Evolutionary conservation across 495 filamentous ascomycete species (phyloP).

Genomic region (Hypoxylon fragiforme): DNA sequence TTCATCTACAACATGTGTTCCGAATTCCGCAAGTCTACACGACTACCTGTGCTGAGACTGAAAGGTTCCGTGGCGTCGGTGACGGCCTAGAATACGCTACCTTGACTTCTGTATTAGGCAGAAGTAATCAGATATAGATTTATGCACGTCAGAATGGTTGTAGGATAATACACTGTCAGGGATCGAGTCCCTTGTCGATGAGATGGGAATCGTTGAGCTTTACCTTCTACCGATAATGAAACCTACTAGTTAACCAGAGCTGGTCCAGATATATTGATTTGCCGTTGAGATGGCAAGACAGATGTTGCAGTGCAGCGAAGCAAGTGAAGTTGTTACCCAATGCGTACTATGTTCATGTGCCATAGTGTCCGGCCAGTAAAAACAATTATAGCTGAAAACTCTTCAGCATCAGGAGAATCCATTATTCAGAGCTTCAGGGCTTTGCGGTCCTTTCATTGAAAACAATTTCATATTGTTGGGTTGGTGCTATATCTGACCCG

Average conservation of each 20-base stretch:
- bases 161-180: slow-evolving; percentile 3
- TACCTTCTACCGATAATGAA: neutral
- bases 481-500: slow-evolving; percentile 32
- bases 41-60: slow-evolving; percentile 21
- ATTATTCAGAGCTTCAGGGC: slow-evolving; percentile 25
- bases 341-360: slow-evolving; percentile 26
- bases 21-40: slow-evolving; percentile 16
- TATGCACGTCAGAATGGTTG: slow-evolving; percentile 24
- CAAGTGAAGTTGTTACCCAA: slow-evolving; percentile 14
- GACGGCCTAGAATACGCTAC: slow-evolving; percentile 30
- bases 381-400: slow-evolving; percentile 11
- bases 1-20: slow-evolving; percentile 22
- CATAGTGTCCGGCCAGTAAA: slow-evolving; percentile 18
- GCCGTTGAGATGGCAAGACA: slow-evolving; percentile 15
- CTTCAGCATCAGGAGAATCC: slow-evolving; percentile 20
- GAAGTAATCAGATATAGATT: slow-evolving; percentile 9
- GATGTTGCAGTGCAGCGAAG: slow-evolving; percentile 24
- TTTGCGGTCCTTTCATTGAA: slow-evolving; percentile 1
- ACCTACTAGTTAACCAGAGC: slow-evolving; percentile 1
- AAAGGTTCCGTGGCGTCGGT: slow-evolving; percentile 33
- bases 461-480: slow-evolving; percentile 24
- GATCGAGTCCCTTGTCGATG: slow-evolving; percentile 12
- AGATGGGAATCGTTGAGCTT: slow-evolving; percentile 13
- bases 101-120: slow-evolving; percentile 25
- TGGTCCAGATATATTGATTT: slow-evolving; percentile 17